Percentiles rank a stretch among this genome's conserved stretches.
Evolutionary conservation across 2,329 filamentous ascomycete genomes (phyloP).

Genomic region (Periglandula ipomoeae): DNA sequence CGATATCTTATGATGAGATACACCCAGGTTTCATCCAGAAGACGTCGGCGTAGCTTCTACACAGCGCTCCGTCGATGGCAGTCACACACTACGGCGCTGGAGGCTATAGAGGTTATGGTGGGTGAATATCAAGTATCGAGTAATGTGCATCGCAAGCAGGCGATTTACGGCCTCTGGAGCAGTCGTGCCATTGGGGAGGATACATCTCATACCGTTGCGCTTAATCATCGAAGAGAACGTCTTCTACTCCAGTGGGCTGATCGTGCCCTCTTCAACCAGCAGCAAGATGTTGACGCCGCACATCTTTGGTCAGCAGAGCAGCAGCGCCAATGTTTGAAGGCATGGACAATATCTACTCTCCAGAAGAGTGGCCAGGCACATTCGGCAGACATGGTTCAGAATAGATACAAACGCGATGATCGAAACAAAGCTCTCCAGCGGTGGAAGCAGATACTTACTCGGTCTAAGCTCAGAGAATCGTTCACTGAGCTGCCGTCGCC

Average conservation of each 20-base stretch:
- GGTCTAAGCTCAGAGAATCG: slow-evolving; percentile 7
- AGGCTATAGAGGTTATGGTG: slow-evolving; percentile 11
- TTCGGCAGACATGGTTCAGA: slow-evolving; percentile 23
- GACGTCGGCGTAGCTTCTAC: slow-evolving; percentile 24
- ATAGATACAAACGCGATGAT: slow-evolving; percentile 23
- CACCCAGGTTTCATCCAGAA: slow-evolving; percentile 22
- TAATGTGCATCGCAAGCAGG: slow-evolving; percentile 8
- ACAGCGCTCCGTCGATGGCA: slow-evolving; percentile 22
- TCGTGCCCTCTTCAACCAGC: slow-evolving; percentile 13
- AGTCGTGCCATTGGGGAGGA: slow-evolving; percentile 1
- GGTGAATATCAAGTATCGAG: slow-evolving; percentile 10
- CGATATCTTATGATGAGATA: slow-evolving; percentile 26
- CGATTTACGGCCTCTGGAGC: slow-evolving; percentile 14
- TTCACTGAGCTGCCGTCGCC: slow-evolving; percentile 2
- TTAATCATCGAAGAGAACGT: background rate
- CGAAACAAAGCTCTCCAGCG: slow-evolving; percentile 20
- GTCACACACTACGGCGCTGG: slow-evolving; percentile 8
- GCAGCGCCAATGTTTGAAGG: slow-evolving; percentile 24
- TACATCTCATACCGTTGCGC: background rate
- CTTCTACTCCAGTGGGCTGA: slow-evolving; percentile 14
- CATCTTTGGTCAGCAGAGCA: slow-evolving; percentile 22
- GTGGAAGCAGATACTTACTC: slow-evolving; percentile 20
- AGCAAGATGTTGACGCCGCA: slow-evolving; percentile 19
- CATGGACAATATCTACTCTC: slow-evolving; percentile 27
- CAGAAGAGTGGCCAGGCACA: slow-evolving; percentile 29